Base-by-base conservation (phyloP, 257 asterid genomes). In the Pogostemon cablin region DNA sequence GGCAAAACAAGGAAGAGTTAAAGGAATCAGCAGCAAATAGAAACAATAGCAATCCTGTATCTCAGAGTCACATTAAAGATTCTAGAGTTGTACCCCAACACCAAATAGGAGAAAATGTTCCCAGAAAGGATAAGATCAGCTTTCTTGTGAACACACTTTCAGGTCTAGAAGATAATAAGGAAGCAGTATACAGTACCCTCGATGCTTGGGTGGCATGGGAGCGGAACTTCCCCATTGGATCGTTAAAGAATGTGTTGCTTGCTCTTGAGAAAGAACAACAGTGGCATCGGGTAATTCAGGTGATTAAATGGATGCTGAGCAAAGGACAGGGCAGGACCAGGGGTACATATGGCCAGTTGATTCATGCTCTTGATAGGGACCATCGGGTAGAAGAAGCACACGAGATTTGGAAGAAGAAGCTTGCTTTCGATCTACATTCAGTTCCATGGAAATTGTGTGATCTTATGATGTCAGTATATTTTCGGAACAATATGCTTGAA, bases 201-300 rank as follows among this genome's bases (percentile, higher is more conserved):
- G 96, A 93, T 65, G 93, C 95, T 11, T 93, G 98, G 97, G 95
- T 86, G 73, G 97, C 97, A 0, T 90, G 95, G 96, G 98, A 93
- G 56, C 81, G 41, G 43, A 79, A 83, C 58, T 93, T 93, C 79
- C 97, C 98, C 0, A 86, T 93, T 8, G 98, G 88, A 50, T 65
- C 85, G 2, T 55, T 93, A 64, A 93, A 93, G 76, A 79, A 75
- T 3, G 92, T 83, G 0, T 32, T 90, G 15, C 78, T 84, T 34
- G 74, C 75, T 42, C 98, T 93, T 7, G 96, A 90, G 86, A 93
- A 83, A 75, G 88, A 88, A 69, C 89, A 93, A 15, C 96, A 93
- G 9, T 93, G 97, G 96, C 98, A 87, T 74, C 79, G 84, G 39
- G 74, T 84, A 49, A 73, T 93, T 73, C 98, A 93, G 71, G 97